Percentiles rank a stretch among this genome's conserved stretches.
phyloP scores from a whole-genome alignment of 179 eudicot species.

The Spinacia oleracea region DNA sequence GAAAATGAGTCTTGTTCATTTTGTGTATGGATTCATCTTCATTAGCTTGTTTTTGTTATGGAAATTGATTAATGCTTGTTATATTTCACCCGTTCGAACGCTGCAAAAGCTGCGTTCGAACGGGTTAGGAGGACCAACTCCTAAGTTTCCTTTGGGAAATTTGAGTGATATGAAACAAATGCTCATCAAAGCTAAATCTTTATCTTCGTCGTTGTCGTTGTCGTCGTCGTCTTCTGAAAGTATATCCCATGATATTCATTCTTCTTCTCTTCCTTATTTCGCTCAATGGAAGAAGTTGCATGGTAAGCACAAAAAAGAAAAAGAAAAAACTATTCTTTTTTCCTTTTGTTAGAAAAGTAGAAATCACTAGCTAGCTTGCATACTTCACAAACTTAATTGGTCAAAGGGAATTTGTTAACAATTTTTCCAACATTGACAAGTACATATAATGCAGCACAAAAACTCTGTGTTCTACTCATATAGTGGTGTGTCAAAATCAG shows the following conservation, averaged over 20 bases:
- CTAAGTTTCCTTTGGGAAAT: conserved; percentile 78
- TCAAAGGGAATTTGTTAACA: too few relatives aligned
- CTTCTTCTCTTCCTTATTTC: conserved; percentile 73
- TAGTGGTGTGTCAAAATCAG: too few relatives aligned
- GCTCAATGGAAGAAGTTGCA: conserved; percentile 67
- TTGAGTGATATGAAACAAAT: conserved; percentile 49
- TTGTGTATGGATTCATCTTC: conserved; percentile 18
- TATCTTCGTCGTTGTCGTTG: background rate
- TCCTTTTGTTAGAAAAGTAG: too few relatives aligned
- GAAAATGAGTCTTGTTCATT: background rate
- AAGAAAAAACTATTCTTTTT: too few relatives aligned
- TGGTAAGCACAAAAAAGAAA: too few relatives aligned
- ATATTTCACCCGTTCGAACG: conserved; percentile 45
- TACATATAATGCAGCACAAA: too few relatives aligned
- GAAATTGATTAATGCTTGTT: conserved; percentile 46
- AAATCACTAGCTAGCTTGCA: background rate
- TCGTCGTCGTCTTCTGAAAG: conserved; percentile 23
- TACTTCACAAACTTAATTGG: too few relatives aligned
- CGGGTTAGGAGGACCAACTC: conserved; percentile 73
- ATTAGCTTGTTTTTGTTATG: conserved; percentile 39
- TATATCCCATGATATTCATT: conserved; percentile 67
- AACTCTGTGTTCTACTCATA: too few relatives aligned
- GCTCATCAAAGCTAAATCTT: conserved; percentile 18
- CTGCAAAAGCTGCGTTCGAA: conserved; percentile 42
- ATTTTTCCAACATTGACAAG: too few relatives aligned